These are phyloP conservation scores for Prunus armeniaca DNA, from an alignment of 306 rosid genomes.

Conservation along the genomic window DNA sequence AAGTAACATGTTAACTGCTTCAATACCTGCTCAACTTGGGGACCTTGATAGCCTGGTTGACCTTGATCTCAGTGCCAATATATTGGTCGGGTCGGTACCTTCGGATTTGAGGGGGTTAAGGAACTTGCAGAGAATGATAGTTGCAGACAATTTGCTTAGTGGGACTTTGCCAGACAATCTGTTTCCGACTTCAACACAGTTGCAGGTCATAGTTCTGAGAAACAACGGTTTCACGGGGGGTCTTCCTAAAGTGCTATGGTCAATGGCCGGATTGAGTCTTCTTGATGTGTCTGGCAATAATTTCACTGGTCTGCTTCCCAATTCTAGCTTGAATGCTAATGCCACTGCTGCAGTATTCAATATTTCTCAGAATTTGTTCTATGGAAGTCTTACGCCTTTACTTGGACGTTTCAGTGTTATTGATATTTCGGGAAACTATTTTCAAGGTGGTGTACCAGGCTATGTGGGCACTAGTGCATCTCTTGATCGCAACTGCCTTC, in stretches of 20 bases:
- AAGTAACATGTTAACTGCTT: slow-evolving; percentile 45
- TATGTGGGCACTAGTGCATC: slow-evolving; percentile 41
- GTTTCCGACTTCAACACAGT: slow-evolving; percentile 40
- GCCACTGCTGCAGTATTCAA: slow-evolving; percentile 38
- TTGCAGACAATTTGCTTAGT: slow-evolving; percentile 47
- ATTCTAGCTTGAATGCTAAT: slow-evolving; percentile 43
- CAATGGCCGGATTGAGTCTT: slow-evolving; percentile 52
- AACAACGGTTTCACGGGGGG: slow-evolving; percentile 51
- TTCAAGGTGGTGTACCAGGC: slow-evolving; percentile 62
- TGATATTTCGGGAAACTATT: slow-evolving; percentile 73
- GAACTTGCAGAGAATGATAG: slow-evolving; percentile 53
- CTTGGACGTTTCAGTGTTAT: slow-evolving; percentile 52
- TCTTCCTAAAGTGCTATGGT: slow-evolving; percentile 59
- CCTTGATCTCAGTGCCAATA: slow-evolving; percentile 80
- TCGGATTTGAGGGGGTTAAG: slow-evolving; percentile 48
- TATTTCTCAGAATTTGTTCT: slow-evolving; percentile 63
- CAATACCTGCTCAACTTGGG: slow-evolving; percentile 62
- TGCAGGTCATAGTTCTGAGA: slow-evolving; percentile 56
- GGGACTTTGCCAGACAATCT: slow-evolving; percentile 51
- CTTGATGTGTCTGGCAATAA: slow-evolving; percentile 69
- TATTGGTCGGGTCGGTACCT: slow-evolving; percentile 48
- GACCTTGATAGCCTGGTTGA: slow-evolving; percentile 62
- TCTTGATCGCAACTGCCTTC: slow-evolving; percentile 64
- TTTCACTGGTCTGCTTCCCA: slow-evolving; percentile 63
- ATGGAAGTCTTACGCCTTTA: slow-evolving; percentile 54